phyloP scores from a whole-genome alignment of 495 filamentous ascomycete genomes.

The Pyrenopolyporus hunteri region DNA sequence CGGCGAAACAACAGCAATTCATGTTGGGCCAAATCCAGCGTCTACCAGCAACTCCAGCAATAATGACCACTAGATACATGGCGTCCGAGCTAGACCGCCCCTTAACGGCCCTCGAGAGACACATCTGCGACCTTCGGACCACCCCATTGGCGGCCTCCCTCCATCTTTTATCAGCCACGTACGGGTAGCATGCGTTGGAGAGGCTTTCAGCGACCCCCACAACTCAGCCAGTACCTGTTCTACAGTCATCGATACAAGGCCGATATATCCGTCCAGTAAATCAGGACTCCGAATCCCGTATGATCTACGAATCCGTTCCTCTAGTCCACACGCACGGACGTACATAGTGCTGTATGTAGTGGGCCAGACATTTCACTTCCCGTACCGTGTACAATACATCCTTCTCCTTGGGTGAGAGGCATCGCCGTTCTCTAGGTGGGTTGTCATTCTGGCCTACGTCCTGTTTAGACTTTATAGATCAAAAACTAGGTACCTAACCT shows the following conservation, averaged over 20 bases:
- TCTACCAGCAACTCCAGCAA: neutral
- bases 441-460: too few relatives aligned
- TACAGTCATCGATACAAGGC: too few relatives aligned
- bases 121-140: neutral
- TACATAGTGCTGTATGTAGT: too few relatives aligned
- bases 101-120: too few relatives aligned
- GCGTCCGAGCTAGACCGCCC: slow-evolving; percentile 14
- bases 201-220: neutral
- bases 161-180: slow-evolving; percentile 30
- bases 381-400: too few relatives aligned
- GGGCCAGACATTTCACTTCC: too few relatives aligned
- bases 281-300: neutral
- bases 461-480: too few relatives aligned
- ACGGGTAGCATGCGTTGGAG: slow-evolving; percentile 25
- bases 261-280: slow-evolving; percentile 15
- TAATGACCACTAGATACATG: neutral
- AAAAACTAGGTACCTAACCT: too few relatives aligned
- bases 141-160: slow-evolving; percentile 28
- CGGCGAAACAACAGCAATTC: slow-evolving; percentile 6
- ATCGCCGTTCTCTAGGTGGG: too few relatives aligned
- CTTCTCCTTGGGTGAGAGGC: too few relatives aligned
- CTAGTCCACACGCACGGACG: too few relatives aligned
- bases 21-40: neutral
- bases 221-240: neutral
- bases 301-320: neutral